Evolutionary conservation across 164 flowering plant genomes (phyloP).

Genomic region (Umbellularia californica): DNA sequence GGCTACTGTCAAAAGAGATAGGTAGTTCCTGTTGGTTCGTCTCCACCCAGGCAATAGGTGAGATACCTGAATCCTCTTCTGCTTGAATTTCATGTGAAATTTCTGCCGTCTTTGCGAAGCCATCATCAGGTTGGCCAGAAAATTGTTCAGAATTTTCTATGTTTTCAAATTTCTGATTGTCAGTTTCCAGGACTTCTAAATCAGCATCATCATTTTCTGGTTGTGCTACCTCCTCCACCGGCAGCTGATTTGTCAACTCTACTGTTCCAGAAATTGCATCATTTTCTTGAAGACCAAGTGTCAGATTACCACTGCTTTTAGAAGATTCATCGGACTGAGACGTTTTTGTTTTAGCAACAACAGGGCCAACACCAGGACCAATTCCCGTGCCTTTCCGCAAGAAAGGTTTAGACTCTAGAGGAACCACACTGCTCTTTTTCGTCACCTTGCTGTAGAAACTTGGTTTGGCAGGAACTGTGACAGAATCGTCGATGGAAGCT

Average conservation of each 20-base stretch:
- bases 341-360: constrained; percentile 31
- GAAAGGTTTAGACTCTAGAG: constrained; percentile 71
- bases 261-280: constrained; percentile 28
- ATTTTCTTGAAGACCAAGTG: constrained; percentile 24
- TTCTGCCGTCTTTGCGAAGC: constrained; percentile 19
- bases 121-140: constrained; percentile 25
- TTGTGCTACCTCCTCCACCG: constrained; percentile 19
- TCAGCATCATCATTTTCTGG: constrained; percentile 17
- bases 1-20: constrained; percentile 15
- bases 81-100: constrained; percentile 25
- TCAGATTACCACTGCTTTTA: constrained; percentile 23
- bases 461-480: constrained; percentile 39
- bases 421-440: constrained; percentile 82
- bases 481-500: constrained; percentile 33
- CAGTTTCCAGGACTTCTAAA: constrained; percentile 23
- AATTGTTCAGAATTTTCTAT: constrained; percentile 25
- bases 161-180: constrained; percentile 25
- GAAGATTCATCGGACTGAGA: constrained; percentile 34
- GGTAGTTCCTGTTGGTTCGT: constrained; percentile 42
- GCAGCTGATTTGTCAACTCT: constrained; percentile 18
- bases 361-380: constrained; percentile 34
- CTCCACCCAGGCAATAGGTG: constrained; percentile 78
- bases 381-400: constrained; percentile 54
- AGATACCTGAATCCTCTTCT: constrained; percentile 54
- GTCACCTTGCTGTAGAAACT: constrained; percentile 57